Evolutionary conservation across 176 grass and related monocot species (phyloP), one percentile per base, ranked within the genome.

Genomic region (Hsuehochloa calcarea): DNA sequence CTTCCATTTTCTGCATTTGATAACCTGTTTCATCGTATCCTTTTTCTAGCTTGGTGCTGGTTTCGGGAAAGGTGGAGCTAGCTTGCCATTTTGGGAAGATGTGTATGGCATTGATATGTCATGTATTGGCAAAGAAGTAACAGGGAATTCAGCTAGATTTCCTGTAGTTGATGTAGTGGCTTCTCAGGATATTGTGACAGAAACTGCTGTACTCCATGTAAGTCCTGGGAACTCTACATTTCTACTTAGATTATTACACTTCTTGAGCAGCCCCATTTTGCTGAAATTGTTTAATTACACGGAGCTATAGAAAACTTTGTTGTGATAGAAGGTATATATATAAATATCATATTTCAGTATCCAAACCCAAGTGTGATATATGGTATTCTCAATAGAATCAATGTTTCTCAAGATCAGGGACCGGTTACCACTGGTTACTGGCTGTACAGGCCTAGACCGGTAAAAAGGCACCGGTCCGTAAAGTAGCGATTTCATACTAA

Each of bases 21-120:
- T 78, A 27, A 78, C 83, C 67, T 20, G 5, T 81, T 79, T 4
- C 37, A 3, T 91, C 64, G 78, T 63, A 67, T 72, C 51, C 61
- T 12, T 80, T 50, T 70, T 88, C 8, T 66, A 98, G 96, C 73
- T 92, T 80, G 96, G 88, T 84, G 96, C 93, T 85, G 96, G 93
- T 80, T 98, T 98, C 22, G 91, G 96, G 82, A 98, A 77, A 88
- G 93, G 93, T 83, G 96, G 93, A 74, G 95, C 96, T 54, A 90
- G 93, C 77, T 73, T 93, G 68, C 89, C 87, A 62, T 98, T 98
- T 89, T 98, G 96, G 96, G 96, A 98, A 81, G 86, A 98, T 65
- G 91, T 98, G 3, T 98, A 95, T 65, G 90, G 91, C 85, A 95
- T 98, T 73, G 84, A 98, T 47, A 98, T 98, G 96, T 98, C 96